Base-by-base conservation (phyloP, 2,329 filamentous ascomycete genomes). In the Alternaria consortialis region DNA sequence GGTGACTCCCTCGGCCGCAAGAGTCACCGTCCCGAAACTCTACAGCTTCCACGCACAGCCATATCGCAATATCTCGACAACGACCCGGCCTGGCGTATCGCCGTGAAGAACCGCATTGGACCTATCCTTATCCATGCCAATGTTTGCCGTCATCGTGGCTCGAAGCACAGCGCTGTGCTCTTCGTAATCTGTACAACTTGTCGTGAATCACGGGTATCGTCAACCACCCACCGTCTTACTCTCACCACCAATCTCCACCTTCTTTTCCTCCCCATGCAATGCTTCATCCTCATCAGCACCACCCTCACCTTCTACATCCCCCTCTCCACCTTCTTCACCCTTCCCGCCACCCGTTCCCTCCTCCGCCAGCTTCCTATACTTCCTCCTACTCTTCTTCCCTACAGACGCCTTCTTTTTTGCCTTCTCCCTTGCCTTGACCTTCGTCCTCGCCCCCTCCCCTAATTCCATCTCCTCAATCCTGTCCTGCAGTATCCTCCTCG, bases 351-450 rank as follows among this genome's bases (percentile, higher is more conserved):
- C 79, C 94, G 94, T 71, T 90, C 84, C 70, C 88, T 86, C 58
- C 86, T 86, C 58, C 86, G 88, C 67, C 20, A 73, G 20, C 27
- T 65, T 63, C 31, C 69, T 58, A 73, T 94, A 94, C 79, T 97
- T 97, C 70, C 92, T 85, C 71, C 89, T 86, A 56, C 87, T 88
- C 85, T 97, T 97, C 81, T 97, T 96, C 5, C 83, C 85, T 23
- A 87, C 87, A 75, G 27, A 23, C 17, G 88, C 91, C 71, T 91
- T 89, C 80, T 87, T 91, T 81, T 86, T 90, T 64, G 84, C 84
- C 75, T 87, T 89, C 42, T 85, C 80, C 53, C 86, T 86, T 4
- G 83, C 87, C 53, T 92, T 89, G 32, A 93, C 80, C 40, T 86
- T 86, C 11, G 85, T 84, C 27, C 92, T 83, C 72, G 89, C 91